Percentiles rank a stretch among this genome's conserved stretches.
Evolutionary conservation across 192 early-diverging fungal genomes (phyloP).

Genomic region (Rhizoclosmatium sp.): DNA sequence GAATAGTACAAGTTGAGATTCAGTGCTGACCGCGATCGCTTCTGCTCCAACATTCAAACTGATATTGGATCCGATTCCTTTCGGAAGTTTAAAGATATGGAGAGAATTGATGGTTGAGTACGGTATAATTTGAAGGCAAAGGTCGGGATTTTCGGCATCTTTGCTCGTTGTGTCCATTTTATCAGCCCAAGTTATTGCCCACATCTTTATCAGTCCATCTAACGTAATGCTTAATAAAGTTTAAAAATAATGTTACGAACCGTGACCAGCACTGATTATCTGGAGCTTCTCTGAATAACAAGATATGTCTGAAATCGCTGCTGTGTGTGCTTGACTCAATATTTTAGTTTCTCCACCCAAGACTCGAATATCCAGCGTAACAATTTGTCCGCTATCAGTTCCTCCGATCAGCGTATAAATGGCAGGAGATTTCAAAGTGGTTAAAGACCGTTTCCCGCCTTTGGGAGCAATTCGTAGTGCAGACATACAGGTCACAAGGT

Average conservation of each 20-base stretch:
- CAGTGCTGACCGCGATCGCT: conserved; percentile 24
- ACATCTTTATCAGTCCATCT: conserved; percentile 51
- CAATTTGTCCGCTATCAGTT: conserved; percentile 59
- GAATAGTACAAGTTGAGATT: background rate
- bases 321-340: conserved; percentile 46
- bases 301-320: conserved; percentile 37
- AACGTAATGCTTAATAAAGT: conserved; percentile 14
- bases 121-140: conserved; percentile 19
- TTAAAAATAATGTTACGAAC: conserved; percentile 33
- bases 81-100: background rate
- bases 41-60: conserved; percentile 1
- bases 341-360: conserved; percentile 37
- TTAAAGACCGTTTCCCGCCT: conserved; percentile 22
- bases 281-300: conserved; percentile 33
- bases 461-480: conserved; percentile 38
- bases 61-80: conserved; percentile 20
- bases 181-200: conserved; percentile 42
- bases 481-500: conserved; percentile 47
- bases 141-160: conserved; percentile 32
- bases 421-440: conserved; percentile 22
- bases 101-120: conserved; percentile 9
- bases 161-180: conserved; percentile 30
- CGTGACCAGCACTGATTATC: conserved; percentile 43
- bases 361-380: conserved; percentile 50
- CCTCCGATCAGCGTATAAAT: conserved; percentile 55